Evolutionary conservation across 139 green algal species (phyloP).

Genomic region (Chlorella ohadii): DNA sequence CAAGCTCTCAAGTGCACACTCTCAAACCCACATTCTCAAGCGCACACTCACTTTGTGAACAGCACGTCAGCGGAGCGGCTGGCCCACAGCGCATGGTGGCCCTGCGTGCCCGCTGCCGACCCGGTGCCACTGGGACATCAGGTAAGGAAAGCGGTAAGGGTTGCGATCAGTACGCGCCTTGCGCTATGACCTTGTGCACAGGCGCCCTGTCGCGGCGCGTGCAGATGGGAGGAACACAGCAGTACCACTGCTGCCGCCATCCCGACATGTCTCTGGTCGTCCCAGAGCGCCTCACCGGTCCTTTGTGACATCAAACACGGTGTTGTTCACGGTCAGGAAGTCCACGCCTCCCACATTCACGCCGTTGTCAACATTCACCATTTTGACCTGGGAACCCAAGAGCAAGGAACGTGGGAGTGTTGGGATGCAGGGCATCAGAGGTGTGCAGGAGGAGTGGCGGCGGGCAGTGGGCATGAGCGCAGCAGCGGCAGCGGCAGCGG

Average conservation of each 20-base stretch:
- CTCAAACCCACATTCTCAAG: no score
- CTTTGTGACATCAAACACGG: not conserved
- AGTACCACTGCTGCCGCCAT: no score
- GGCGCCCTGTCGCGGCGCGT: no score
- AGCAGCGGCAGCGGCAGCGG: not conserved
- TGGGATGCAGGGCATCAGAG: not conserved
- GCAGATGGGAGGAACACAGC: no score
- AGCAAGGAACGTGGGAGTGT: not conserved
- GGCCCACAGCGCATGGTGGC: conserved; percentile 27
- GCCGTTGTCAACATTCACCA: conserved; percentile 14
- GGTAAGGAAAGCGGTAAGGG: no score
- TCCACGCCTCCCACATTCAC: not conserved
- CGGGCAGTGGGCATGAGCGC: no score
- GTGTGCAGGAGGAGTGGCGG: no score
- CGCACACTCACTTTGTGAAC: conserved; percentile 29
- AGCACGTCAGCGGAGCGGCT: conserved; percentile 8
- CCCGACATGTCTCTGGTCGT: no score
- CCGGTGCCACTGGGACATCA: not conserved
- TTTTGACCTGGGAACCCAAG: not conserved
- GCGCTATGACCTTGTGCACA: no score
- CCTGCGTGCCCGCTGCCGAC: not conserved
- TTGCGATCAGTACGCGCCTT: no score
- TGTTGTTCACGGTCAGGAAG: conserved; percentile 9
- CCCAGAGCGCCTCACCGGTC: not conserved
- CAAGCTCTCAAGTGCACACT: no score